Evolutionary conservation across 768 basidiomycete species (phyloP), one percentile per base, ranked within the genome.

Genomic region (Lactarius indigo): DNA sequence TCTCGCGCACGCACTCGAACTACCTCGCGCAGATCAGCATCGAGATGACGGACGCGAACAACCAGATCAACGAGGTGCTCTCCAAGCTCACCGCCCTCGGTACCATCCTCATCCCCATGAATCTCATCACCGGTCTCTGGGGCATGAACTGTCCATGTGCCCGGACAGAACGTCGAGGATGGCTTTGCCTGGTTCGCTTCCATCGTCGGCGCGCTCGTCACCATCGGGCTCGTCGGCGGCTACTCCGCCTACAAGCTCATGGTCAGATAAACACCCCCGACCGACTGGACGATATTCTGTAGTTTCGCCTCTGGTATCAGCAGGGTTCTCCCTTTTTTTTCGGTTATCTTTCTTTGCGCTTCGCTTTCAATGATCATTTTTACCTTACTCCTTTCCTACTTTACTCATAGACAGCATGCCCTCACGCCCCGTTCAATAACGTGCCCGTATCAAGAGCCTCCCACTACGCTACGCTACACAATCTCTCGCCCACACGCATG

Each of bases 1-100:
- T 99, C 10, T 98, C 96, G 5, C 89, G 97, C 47, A 98, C 96
- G 47, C 97, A 99, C 78, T 98, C 96, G 42, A 99, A 99, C 76
- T 99, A 99, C 79, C 89, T 99, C 59, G 97, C 97, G 1, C 97
- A 98, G 74, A 99, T 99, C 72, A 97, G 95, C 52, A 98, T 99
- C 78, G 97, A 98, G 81, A 99, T 98, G 96, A 96, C 94, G 41
- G 96, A 98, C 73, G 97, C 97, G 50, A 99, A 99, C 79, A 99
- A 99, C 77, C 95, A 98, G 80, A 99, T 98, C 80, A 99, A 99
- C 78, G 95, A 98, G 74, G 97, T 99, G 2, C 86, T 98, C 6
- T 94, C 92, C 5, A 98, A 98, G 80, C 82, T 99, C 67, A 98
- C 97, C 0, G 96, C 97, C 8, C 84, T 99, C 56, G 97, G 97